Base-by-base conservation (phyloP, 2,329 filamentous ascomycete species). In the Pseudonectria foliicola region DNA sequence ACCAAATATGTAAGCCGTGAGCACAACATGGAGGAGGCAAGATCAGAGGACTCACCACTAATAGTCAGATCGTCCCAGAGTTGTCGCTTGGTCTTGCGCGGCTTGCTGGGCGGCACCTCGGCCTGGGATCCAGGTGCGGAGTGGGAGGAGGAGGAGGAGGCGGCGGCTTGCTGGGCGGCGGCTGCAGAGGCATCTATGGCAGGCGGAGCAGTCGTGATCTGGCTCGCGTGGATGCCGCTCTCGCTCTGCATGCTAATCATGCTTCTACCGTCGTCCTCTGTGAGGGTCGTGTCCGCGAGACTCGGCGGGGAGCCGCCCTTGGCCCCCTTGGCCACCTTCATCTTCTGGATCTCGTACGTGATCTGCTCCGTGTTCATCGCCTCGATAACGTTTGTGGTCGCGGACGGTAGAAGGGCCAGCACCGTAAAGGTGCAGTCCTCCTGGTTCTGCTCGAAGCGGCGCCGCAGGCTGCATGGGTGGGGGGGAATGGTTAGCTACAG, bases 381-480 rank as follows among this genome's bases (percentile, higher is more conserved):
- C 48, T 86, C 80, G 53, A 95, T 70, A 51, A 98, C 83, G 57
- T 93, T 90, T 48, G 92, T 80, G 15, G 89, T 89, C 6, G 88
- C 85, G 24, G 90, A 94, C 4, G 92, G 92, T 8, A 98, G 74
- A 36, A 98, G 78, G 21, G 90, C 92, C n/a, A 96, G 80, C 29
- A 96, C 88, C 25, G 92, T 98, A 59, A 93, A 95, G 31, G 90
- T 95, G 65, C 92, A 98, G 63, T 98, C 92, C 59, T 95, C 90
- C 60, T 98, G 92, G 62, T 98, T 98, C 64, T 98, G 92, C 61
- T 96, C 87, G 65, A 98, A 98, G 55, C 92, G 85, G 39, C 92
- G 84, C 33, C 89, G 88, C 42, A 98, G 76, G 62, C 90, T 96
- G 52, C 18, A 27, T 25, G 34, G 30, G 10, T 10, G 8, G 3